These are phyloP conservation scores for Colletotrichum theobromicola DNA, from an alignment of 2,329 filamentous ascomycete species.

Conservation along the genomic window DNA sequence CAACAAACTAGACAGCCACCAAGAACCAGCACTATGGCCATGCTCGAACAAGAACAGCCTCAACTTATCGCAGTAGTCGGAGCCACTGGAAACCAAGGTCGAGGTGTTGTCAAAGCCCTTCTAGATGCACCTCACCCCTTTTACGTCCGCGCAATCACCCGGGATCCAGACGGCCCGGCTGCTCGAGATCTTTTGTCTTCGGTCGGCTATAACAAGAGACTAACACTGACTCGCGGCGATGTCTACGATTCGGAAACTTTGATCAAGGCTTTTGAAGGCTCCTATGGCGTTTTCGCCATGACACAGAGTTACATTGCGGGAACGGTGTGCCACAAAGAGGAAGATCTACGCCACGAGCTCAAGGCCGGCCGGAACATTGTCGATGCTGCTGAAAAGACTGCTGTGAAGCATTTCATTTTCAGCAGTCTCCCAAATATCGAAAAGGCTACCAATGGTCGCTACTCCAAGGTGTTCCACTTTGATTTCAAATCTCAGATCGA, in stretches of 20 bases:
- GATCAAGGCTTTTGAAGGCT: background rate
- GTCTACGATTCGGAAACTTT: background rate
- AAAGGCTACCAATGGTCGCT: background rate
- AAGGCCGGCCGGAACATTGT: background rate
- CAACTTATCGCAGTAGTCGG: background rate
- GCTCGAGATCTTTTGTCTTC: background rate
- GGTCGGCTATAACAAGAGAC: background rate
- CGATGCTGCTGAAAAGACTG: background rate
- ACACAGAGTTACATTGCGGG: background rate
- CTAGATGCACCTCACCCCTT: background rate
- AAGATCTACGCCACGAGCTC: background rate
- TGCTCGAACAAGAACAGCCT: background rate
- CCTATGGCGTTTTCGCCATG: background rate
- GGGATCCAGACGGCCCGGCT: background rate
- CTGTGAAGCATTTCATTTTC: constrained; percentile 3
- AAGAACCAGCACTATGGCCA: background rate
- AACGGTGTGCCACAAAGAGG: background rate
- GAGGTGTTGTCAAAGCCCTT: background rate
- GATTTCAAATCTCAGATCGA: background rate
- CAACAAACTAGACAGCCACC: too few relatives aligned
- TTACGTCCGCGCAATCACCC: background rate
- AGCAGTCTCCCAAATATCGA: background rate
- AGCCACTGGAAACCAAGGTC: background rate
- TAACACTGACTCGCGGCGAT: background rate
- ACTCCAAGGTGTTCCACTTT: background rate